Percentiles rank a stretch among this genome's conserved stretches.
Evolutionary conservation across 345 rosid species (phyloP).

Genomic region (Rhizophora mangle): DNA sequence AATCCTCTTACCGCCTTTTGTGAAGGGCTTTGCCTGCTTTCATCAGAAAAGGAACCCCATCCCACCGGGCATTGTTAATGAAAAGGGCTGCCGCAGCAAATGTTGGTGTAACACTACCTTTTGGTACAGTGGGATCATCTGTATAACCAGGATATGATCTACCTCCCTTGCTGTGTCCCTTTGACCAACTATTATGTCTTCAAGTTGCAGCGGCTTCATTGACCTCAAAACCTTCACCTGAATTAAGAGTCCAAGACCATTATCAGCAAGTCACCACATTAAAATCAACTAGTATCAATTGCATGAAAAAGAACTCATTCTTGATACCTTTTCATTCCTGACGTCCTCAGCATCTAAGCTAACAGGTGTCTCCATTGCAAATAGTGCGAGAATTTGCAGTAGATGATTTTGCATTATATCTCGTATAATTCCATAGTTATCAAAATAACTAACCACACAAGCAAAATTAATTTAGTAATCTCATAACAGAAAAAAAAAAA

Average conservation of each 20-base stretch:
- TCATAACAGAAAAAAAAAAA: constrained; percentile 3
- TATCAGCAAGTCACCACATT: not conserved
- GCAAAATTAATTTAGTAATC: constrained; percentile 1
- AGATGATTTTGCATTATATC: constrained; percentile 98
- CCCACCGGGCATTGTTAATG: constrained; percentile 90
- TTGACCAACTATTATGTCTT: constrained; percentile 83
- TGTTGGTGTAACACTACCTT: constrained; percentile 72
- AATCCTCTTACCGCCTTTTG: constrained; percentile 47
- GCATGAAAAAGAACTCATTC: not conserved
- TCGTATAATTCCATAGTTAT: constrained; percentile 79
- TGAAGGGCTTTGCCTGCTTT: constrained; percentile 94
- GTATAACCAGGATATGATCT: constrained; percentile 58
- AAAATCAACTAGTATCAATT: not conserved
- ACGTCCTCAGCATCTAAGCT: constrained; percentile 95
- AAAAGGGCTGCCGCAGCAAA: constrained; percentile 92
- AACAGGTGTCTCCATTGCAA: constrained; percentile 98
- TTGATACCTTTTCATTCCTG: constrained; percentile 77
- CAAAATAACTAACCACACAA: constrained; percentile 56
- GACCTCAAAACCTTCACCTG: constrained; percentile 93
- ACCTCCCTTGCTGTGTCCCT: constrained; percentile 68
- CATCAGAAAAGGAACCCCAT: constrained; percentile 92
- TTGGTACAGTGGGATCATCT: constrained; percentile 76
- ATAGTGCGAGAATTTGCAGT: constrained; percentile 79
- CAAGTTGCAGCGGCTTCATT: constrained; percentile 69
- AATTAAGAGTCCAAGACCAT: not conserved